Evolutionary conservation across 805 yeast genomes (phyloP), one percentile per base, ranked within the genome.

Genomic region (Pichia thaimueangensis): DNA sequence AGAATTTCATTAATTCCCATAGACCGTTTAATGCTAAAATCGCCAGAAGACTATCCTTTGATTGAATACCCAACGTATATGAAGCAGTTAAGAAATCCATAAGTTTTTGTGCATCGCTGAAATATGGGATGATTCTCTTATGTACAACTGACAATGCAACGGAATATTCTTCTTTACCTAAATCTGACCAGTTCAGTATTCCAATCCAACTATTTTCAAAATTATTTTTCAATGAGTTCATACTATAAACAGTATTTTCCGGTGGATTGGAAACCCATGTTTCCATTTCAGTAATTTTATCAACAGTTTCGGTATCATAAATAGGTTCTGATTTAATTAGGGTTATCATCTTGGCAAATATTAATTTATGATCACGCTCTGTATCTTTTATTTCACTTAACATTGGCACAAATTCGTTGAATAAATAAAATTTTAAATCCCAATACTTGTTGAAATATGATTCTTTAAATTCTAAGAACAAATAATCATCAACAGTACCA

Each of bases 31-130:
- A 70, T 2, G 97, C 82, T 41, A 93, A 65, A 34, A 91, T 76
- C 68, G 55, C 70, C 31, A 56, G 52, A 15, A 58, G 45, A 13
- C 58, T 46, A 32, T 67, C 69, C 23, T 54, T 53, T 4, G 52
- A 41, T 13, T 57, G 57, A 48, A 56, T 67, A 32, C 66, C 67
- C 19, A 52, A 41, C 50, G 84, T 72, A 57, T 87, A 89, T 3
- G 94, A 81, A 47, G 86, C 95, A 1, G 96, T 87, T 46, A 91
- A 68, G 59, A 91, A 93, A 65, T 91, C 98, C 96, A 93, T 89
- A 35, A 93, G 65, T 47, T 75, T 71, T 33, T 86, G 83, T 6
- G 97, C 95, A 50, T 79, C 80, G 35, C 75, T 71, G 71, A 87
- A 74, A 56, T 73, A 75, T 30, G 97, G 96, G 29, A 91, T 81